Evolutionary conservation across 2,329 filamentous ascomycete species (phyloP).

Genomic region (Talaromyces sp.): DNA sequence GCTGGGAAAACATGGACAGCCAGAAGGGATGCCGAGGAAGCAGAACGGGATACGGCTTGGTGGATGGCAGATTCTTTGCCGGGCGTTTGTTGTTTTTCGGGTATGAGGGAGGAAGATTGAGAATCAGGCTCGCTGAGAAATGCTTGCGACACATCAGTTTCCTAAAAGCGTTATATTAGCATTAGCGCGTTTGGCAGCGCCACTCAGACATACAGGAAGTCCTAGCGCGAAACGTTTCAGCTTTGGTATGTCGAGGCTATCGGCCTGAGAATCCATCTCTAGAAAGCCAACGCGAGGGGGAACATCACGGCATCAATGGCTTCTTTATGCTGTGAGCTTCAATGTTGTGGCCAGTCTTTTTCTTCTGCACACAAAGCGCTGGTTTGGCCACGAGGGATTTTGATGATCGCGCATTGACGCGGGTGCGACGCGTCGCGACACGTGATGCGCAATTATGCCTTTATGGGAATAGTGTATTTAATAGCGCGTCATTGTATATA

Average conservation of each 20-base stretch:
- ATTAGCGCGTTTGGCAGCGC: conserved; percentile 25
- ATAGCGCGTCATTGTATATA: background rate
- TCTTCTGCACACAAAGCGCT: background rate
- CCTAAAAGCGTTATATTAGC: conserved; percentile 17
- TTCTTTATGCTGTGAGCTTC: background rate
- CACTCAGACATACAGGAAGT: conserved; percentile 27
- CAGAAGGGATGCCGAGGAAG: background rate
- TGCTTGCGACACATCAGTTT: conserved; percentile 25
- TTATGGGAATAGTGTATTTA: background rate
- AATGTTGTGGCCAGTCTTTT: background rate
- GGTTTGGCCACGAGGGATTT: background rate
- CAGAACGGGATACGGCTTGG: background rate
- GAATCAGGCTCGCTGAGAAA: conserved; percentile 11
- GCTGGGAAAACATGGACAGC: conserved; percentile 2
- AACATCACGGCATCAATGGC: background rate
- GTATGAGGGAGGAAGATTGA: conserved; percentile 5
- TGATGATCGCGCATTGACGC: conserved; percentile 4
- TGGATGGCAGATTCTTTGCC: background rate
- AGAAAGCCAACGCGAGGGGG: background rate
- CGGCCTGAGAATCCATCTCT: conserved; percentile 35
- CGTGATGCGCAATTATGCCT: conserved; percentile 1
- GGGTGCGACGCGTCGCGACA: conserved; percentile 9
- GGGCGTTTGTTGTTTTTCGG: background rate
- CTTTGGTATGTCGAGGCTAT: conserved; percentile 36
- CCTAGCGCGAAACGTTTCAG: conserved; percentile 38